Evolutionary conservation across 768 basidiomycete species (phyloP).

Genomic region (Tricholoma matsutake): DNA sequence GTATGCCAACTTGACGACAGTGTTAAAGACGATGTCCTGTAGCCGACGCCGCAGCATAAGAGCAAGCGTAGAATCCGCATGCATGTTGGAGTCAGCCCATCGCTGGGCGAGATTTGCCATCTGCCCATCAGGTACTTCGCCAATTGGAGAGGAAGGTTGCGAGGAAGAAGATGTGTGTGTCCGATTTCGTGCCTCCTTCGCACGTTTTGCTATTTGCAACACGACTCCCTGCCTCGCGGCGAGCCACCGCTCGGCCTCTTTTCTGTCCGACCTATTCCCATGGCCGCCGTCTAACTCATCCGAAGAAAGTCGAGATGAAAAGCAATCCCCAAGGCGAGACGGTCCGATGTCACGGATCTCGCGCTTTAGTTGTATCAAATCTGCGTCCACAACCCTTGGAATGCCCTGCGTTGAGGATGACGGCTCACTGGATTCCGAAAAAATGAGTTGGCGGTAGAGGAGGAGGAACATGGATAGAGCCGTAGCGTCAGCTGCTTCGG

Average conservation of each 20-base stretch:
- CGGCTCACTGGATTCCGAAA: constrained; percentile 40
- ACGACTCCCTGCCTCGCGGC: constrained; percentile 61
- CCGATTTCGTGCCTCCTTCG: constrained; percentile 41
- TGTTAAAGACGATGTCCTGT: constrained; percentile 58
- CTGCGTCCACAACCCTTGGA: constrained; percentile 46
- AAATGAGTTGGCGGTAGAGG: constrained; percentile 73
- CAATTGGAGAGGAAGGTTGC: constrained; percentile 23
- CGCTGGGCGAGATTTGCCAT: constrained; percentile 59
- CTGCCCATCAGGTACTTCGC: constrained; percentile 44
- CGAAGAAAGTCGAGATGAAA: constrained; percentile 31
- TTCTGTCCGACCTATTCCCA: constrained; percentile 19
- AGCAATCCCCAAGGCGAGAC: constrained; percentile 58
- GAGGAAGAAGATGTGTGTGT: constrained; percentile 18
- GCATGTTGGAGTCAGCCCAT: constrained; percentile 72
- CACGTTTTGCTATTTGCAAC: constrained; percentile 73
- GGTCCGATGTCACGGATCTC: constrained; percentile 76
- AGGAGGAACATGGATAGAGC: constrained; percentile 79
- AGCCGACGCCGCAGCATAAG: constrained; percentile 60
- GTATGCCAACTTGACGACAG: constrained; percentile 52
- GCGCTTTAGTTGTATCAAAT: constrained; percentile 60
- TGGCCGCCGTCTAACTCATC: constrained; percentile 18
- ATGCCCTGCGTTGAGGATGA: constrained; percentile 24
- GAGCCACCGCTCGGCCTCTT: constrained; percentile 52
- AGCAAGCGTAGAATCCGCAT: constrained; percentile 54
- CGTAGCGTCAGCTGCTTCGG: constrained; percentile 72